Evolutionary conservation across 2,329 filamentous ascomycete species (phyloP).

Genomic region (Mycogone perniciosa): DNA sequence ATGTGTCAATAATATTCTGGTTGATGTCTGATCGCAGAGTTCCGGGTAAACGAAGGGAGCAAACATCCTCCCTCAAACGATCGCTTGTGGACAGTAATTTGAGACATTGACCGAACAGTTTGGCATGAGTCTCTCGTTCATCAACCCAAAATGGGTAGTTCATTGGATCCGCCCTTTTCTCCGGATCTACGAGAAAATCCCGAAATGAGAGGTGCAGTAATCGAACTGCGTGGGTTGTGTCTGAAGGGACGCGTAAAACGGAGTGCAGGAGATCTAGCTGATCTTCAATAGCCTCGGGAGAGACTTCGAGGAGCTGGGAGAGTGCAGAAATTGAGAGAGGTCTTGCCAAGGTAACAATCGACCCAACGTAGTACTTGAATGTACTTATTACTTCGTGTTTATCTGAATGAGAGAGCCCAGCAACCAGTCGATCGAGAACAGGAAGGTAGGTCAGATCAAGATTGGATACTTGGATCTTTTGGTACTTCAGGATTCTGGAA

Average conservation of each 20-base stretch:
- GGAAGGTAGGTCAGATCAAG: slow-evolving; percentile 17
- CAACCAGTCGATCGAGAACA: slow-evolving; percentile 11
- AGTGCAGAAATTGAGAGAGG: slow-evolving; percentile 26
- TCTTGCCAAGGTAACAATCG: slow-evolving; percentile 24
- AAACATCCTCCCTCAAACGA: slow-evolving; percentile 23
- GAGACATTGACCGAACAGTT: slow-evolving; percentile 17
- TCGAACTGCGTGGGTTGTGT: slow-evolving; percentile 20
- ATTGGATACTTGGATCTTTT: slow-evolving; percentile 7
- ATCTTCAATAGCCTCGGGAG: slow-evolving; percentile 13
- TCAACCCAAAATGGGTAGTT: slow-evolving; percentile 17
- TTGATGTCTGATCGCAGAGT: slow-evolving; percentile 1
- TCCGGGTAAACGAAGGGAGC: slow-evolving; percentile 11
- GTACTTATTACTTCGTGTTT: slow-evolving; percentile 14
- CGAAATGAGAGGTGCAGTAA: slow-evolving; percentile 34
- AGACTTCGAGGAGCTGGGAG: slow-evolving; percentile 20
- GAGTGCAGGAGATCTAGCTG: slow-evolving; percentile 28
- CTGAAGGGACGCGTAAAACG: slow-evolving; percentile 26
- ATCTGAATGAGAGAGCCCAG: neutral
- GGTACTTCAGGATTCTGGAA: slow-evolving; percentile 18
- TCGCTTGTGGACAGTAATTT: slow-evolving; percentile 16
- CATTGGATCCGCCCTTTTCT: slow-evolving; percentile 13
- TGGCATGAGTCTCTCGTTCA: slow-evolving; percentile 3
- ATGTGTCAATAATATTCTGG: neutral
- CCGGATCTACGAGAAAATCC: slow-evolving; percentile 23
- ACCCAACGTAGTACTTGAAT: slow-evolving; percentile 25